Evolutionary conservation across 192 early-diverging fungal species (phyloP), one percentile per base, ranked within the genome.

Genomic region (Kickxella alabastrina): DNA sequence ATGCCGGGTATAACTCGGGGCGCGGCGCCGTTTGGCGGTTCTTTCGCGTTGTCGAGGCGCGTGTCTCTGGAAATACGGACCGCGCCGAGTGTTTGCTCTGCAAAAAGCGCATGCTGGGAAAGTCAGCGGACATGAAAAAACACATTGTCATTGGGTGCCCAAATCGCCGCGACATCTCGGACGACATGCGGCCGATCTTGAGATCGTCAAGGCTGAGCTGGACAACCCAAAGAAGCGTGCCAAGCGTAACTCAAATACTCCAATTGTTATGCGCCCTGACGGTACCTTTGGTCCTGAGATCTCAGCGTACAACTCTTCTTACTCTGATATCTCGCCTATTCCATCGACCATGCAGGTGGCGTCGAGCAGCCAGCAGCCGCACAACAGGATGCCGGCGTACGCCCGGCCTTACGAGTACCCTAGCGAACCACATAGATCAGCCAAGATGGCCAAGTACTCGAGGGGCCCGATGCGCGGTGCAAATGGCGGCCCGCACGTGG

Each of bases 1-100:
- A 75, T 19, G 56, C 72, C 1, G 64, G 63, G 1, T 68, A 68
- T 49, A 75, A 75, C 42, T 68, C 72, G 32, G 65, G 67, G 0
- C 74, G 74, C 2, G 74, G 74, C 13, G 62, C 68, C 13, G 74
- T 77, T 18, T 77, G 74, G 74, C 67, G 68, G 41, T 77, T 77
- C 36, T 77, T 70, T 41, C 47, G 43, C 21, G 68, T 77, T 3
- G 59, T 77, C 19, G 74, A 77, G 59, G 43, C 57, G 28, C 62
- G 67, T 0, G 74, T 77, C 10, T 77, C 74, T 2, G 74, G 74
- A 7, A 77, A 77, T 47, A 77, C 74, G 4, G 74, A 77, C 48
- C 74, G 74, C 7, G 74, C 74, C 28, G 67, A 77, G 43, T 77
- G 74, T 14, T 38, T 70, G 41, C 62, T 70, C n/a, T 77, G 74